Evolutionary conservation across 2,329 filamentous ascomycete genomes (phyloP).

Genomic region (Claviceps africana): DNA sequence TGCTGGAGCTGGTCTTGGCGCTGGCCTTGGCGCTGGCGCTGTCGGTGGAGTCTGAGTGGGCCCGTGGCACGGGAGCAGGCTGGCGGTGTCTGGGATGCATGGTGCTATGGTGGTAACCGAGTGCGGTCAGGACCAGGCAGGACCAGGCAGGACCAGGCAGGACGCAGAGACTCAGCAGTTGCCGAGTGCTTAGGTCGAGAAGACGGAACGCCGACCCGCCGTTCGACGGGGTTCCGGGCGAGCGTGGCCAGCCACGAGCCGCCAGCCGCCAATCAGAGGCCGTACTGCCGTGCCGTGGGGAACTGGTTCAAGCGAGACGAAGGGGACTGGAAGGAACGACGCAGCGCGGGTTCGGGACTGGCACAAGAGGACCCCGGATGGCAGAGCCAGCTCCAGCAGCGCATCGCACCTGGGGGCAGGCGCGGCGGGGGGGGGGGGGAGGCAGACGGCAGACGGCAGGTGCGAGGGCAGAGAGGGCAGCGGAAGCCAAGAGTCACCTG

Average conservation of each 20-base stretch:
- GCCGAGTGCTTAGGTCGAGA: conserved; percentile 23
- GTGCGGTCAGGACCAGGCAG: no score
- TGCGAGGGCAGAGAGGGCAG: no score
- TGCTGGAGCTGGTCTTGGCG: neutral
- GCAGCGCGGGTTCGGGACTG: neutral
- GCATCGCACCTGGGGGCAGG: conserved; percentile 1
- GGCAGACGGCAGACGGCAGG: no score
- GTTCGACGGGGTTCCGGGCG: no score
- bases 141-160: no score
- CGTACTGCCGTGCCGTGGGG: neutral
- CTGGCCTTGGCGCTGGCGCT: neutral
- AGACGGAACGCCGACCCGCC: conserved; percentile 10
- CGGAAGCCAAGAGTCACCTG: no score
- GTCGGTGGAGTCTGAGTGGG: conserved; percentile 2
- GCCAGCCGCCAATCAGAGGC: no score
- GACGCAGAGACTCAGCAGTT: no score
- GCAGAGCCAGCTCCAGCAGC: neutral
- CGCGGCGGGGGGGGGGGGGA: neutral
- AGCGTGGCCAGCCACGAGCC: no score
- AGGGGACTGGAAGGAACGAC: neutral
- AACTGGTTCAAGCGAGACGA: neutral
- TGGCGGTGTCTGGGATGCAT: conserved; percentile 18
- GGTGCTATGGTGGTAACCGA: conserved; percentile 6
- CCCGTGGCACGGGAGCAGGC: conserved; percentile 8
- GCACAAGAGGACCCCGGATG: no score